These are phyloP conservation scores for Strobilomyces confusus DNA, from an alignment of 768 basidiomycete species.

Conservation along the genomic window DNA sequence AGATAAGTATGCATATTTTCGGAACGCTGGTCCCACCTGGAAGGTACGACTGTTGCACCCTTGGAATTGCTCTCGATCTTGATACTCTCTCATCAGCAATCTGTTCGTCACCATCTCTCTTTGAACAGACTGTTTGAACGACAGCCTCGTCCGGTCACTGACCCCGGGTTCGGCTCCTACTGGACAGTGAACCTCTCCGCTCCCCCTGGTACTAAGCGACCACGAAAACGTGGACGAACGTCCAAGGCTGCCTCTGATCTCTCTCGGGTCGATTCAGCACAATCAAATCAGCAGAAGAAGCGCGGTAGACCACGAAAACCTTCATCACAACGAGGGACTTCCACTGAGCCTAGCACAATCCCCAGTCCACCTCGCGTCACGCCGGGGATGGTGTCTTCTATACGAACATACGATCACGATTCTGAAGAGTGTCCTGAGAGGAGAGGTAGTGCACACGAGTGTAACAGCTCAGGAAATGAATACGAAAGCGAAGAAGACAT, in stretches of 20 bases:
- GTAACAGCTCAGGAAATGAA: conserved; percentile 45
- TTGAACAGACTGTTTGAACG: conserved; percentile 80
- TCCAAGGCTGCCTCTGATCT: conserved; percentile 39
- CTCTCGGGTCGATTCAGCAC: conserved; percentile 8
- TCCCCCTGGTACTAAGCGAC: conserved; percentile 84
- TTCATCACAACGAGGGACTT: conserved; percentile 12
- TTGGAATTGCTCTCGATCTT: neutral
- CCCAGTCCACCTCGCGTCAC: conserved; percentile 15
- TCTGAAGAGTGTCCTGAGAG: conserved; percentile 39
- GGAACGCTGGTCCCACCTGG: conserved; percentile 78
- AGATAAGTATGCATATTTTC: conserved; percentile 78
- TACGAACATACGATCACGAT: conserved; percentile 29
- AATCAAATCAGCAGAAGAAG: conserved; percentile 32
- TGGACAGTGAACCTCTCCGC: conserved; percentile 87
- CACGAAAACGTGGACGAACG: conserved; percentile 70
- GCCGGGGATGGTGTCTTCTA: conserved; percentile 25
- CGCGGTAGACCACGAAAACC: conserved; percentile 40
- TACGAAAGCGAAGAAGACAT: conserved; percentile 71
- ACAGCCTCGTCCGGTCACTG: conserved; percentile 76
- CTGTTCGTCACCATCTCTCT: conserved; percentile 80
- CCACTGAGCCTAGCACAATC: conserved; percentile 11
- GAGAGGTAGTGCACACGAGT: conserved; percentile 36
- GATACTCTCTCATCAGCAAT: conserved; percentile 54
- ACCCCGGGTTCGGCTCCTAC: conserved; percentile 84
- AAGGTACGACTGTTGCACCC: conserved; percentile 48